Base-by-base conservation (phyloP, 2,329 filamentous ascomycete genomes). In the Cyanodermella asteris region DNA sequence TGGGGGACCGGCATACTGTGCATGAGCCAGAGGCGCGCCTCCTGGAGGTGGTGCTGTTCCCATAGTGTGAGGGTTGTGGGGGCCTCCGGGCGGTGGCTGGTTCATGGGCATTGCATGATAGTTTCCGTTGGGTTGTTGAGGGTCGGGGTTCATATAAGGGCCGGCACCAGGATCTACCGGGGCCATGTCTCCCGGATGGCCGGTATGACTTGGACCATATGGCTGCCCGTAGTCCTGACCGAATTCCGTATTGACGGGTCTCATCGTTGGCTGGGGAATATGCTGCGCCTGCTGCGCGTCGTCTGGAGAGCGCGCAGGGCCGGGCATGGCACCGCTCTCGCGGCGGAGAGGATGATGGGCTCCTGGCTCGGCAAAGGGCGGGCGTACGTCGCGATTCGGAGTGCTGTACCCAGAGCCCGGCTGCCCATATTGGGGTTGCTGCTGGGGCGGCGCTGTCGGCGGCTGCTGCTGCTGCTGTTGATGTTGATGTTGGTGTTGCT, bases 381-480 rank as follows among this genome's bases (percentile, higher is more conserved):
- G 12, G 5, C 34, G 28, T 16, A 25, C 27, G 15, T 36, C 34
- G 12, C 34, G 33, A 16, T 25, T 20, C 14, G 34, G 34, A 12
- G 34, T 36, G 16, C 16, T 36, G 20, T 32, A 29, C 18, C 34
- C 34, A 21, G 34, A 34, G 16, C 31, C 29, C 18, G 32, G 23
- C 20, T 33, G 31, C 20, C 29, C 28, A 20, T 36, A 34, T 16
- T 26, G 32, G 30, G 5, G 30, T 24, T 16, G 32, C 29, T 18
- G 32, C 32, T 13, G 34, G 32, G 7, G 33, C 26, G 22, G 21
- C 30, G 25, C 34, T 20, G 13, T 22, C 21, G 11, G 34, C 34
- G 20, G 29, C 26, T 18, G 23, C 16, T 13, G 23, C 26, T 13
- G 27, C 24, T 16, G 34, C 33, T 16, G 29, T 28, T 11, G 31